A percentile compares a stretch with the other conserved stretches of the same genome.
Evolutionary conservation across 352 stramenopile species (phyloP).

Genomic region (Hyaloperonospora arabidopsidis): DNA sequence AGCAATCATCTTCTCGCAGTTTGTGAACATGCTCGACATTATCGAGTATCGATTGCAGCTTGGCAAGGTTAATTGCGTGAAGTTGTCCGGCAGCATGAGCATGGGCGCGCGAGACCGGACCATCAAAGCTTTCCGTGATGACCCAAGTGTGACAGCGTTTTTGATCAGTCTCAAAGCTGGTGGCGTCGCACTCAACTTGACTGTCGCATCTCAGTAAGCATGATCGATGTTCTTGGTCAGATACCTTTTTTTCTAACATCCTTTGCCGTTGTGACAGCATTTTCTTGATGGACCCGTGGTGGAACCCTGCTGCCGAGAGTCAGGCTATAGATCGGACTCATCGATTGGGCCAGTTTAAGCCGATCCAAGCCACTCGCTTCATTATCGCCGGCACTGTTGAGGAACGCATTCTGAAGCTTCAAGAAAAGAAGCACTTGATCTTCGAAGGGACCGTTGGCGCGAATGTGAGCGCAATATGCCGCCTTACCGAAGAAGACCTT

Average conservation of each 20-base stretch:
- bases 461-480: slow-evolving; percentile 78
- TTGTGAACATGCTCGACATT: slow-evolving; percentile 99
- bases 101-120: slow-evolving; percentile 80
- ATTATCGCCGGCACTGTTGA: slow-evolving; percentile 97
- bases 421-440: slow-evolving; percentile 91
- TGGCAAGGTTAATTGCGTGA: slow-evolving; percentile 84
- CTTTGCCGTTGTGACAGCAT: slow-evolving; percentile 54
- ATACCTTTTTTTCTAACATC: slow-evolving; percentile 8
- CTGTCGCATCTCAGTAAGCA: slow-evolving; percentile 90
- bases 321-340: slow-evolving; percentile 97
- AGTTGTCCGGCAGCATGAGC: slow-evolving; percentile 87
- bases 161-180: slow-evolving; percentile 98
- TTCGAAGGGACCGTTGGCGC: slow-evolving; percentile 98
- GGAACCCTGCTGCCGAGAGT: slow-evolving; percentile 93
- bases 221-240: slow-evolving; percentile 3
- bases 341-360: slow-evolving; percentile 95
- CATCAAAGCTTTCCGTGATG: slow-evolving; percentile 78
- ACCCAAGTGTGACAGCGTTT: slow-evolving; percentile 91
- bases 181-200: slow-evolving; percentile 98
- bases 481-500: slow-evolving; percentile 91
- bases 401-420: slow-evolving; percentile 96
- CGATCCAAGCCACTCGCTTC: slow-evolving; percentile 95
- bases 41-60: slow-evolving; percentile 93
- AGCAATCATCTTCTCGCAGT: slow-evolving; percentile 98
- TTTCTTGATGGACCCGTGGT: slow-evolving; percentile 97